phyloP scores from a whole-genome alignment of 2,329 filamentous ascomycete species.

The Colletotrichum orbiculare region DNA sequence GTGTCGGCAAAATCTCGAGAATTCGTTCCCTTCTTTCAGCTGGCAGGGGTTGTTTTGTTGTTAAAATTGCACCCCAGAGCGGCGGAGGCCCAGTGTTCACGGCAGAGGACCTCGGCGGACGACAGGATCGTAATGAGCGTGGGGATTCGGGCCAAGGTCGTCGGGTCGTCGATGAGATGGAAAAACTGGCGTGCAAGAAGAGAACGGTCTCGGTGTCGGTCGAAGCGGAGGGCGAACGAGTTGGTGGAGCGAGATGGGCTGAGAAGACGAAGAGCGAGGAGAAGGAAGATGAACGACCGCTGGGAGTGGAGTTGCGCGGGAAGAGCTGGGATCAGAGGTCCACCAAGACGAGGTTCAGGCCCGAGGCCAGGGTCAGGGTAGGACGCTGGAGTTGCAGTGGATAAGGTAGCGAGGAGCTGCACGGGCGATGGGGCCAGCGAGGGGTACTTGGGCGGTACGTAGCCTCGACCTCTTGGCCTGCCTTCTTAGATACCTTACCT shows the following conservation, averaged over 20 bases:
- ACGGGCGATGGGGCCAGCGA: not conserved
- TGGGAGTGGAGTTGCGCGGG: constrained; percentile 30
- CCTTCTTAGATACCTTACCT: not conserved
- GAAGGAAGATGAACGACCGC: constrained; percentile 32
- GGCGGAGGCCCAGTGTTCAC: not conserved
- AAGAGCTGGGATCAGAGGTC: constrained; percentile 35
- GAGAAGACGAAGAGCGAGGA: constrained; percentile 30
- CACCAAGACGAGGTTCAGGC: constrained; percentile 20
- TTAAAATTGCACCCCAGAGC: not conserved
- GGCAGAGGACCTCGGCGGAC: not conserved
- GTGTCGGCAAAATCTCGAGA: constrained; percentile 17
- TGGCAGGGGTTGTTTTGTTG: not conserved
- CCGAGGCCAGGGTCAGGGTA: constrained; percentile 25
- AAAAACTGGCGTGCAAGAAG: constrained; percentile 3
- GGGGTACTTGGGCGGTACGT: constrained; percentile 26
- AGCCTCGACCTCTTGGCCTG: constrained; percentile 1
- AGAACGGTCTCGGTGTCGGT: constrained; percentile 20
- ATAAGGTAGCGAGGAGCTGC: constrained; percentile 8
- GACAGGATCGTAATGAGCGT: constrained; percentile 15
- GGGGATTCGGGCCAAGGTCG: not conserved
- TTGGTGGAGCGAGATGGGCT: constrained; percentile 28
- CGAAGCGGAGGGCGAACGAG: constrained; percentile 25
- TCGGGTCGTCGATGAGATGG: constrained; percentile 7
- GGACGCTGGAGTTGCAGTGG: constrained; percentile 24
- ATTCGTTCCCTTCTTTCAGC: not conserved